phyloP scores from a whole-genome alignment of 1,284 basidiomycete genomes.

The Sanghuangporus weigelae region DNA sequence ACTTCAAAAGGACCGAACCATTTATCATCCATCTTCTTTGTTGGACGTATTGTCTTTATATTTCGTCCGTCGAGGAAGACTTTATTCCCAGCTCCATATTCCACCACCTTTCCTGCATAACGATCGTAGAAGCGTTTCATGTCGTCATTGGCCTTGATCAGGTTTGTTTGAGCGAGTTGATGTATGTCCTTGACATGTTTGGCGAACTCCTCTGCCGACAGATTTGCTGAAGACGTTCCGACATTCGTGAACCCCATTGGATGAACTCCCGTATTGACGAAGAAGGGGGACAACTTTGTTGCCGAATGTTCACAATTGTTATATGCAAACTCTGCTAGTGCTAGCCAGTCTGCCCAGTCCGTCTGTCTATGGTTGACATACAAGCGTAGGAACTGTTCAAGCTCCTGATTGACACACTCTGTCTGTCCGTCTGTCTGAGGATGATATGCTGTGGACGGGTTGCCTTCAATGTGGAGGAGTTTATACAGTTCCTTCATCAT shows the following conservation, averaged over 20 bases:
- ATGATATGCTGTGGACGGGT: conserved; percentile 25
- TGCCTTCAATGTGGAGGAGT: background rate
- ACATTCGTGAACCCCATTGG: background rate
- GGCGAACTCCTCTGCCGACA: background rate
- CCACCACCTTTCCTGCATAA: no score
- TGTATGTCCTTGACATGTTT: background rate
- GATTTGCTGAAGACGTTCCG: background rate
- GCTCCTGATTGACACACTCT: conserved; percentile 2
- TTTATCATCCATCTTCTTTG: no score
- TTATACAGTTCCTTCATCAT: background rate
- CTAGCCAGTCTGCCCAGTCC: background rate
- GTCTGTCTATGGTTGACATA: background rate
- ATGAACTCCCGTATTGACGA: background rate
- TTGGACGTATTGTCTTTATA: no score
- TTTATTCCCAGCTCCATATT: no score
- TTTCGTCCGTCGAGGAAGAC: no score
- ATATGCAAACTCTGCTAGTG: background rate
- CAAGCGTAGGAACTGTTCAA: background rate
- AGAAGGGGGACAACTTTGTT: background rate
- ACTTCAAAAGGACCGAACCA: no score
- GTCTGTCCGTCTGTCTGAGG: conserved; percentile 23
- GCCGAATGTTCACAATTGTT: background rate
- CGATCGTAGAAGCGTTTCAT: background rate
- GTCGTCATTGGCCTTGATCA: background rate
- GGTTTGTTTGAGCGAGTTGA: background rate